phyloP scores from a whole-genome alignment of 2,329 filamentous ascomycete genomes.

The Clarireedia hainanense region DNA sequence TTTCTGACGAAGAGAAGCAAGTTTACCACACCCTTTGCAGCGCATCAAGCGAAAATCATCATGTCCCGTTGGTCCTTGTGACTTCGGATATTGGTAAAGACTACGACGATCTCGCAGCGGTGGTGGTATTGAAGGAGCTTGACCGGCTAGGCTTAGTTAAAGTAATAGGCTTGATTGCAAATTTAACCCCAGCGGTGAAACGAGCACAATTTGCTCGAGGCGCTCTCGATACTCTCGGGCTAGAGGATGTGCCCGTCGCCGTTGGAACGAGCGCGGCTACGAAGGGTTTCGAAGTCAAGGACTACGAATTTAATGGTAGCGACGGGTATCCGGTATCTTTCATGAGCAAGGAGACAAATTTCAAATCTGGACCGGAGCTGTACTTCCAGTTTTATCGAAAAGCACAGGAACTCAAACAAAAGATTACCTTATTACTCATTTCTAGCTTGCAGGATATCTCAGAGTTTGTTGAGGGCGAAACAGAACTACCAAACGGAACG shows the following conservation, averaged over 20 bases:
- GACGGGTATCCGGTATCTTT: slow-evolving; percentile 21
- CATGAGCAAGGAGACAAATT: slow-evolving; percentile 12
- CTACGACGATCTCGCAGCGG: slow-evolving; percentile 25
- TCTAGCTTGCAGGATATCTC: slow-evolving; percentile 24
- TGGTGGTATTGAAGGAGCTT: slow-evolving; percentile 24
- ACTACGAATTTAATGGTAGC: not conserved
- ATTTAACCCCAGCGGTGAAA: slow-evolving; percentile 17
- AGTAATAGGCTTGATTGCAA: slow-evolving; percentile 24
- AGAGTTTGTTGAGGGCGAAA: slow-evolving; percentile 9
- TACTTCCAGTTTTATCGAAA: slow-evolving; percentile 12
- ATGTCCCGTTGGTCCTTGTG: slow-evolving; percentile 17
- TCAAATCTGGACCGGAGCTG: slow-evolving; percentile 12
- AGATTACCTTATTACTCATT: slow-evolving; percentile 22
- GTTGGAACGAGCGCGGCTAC: slow-evolving; percentile 9
- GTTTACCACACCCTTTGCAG: not conserved
- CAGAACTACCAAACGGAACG: not conserved
- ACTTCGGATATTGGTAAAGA: slow-evolving; percentile 27
- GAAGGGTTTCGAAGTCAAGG: not conserved
- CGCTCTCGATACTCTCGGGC: slow-evolving; percentile 18
- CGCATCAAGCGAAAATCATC: not conserved
- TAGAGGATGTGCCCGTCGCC: slow-evolving; percentile 18
- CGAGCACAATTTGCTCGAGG: slow-evolving; percentile 21
- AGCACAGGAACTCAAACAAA: slow-evolving; percentile 10
- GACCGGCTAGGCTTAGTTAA: slow-evolving; percentile 21
- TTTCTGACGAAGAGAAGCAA: not conserved